Percentiles rank a stretch among this genome's conserved stretches.
These are phyloP conservation scores for Trichoderma endophyticum DNA, from an alignment of 2,329 filamentous ascomycete genomes.

Conservation along the genomic window DNA sequence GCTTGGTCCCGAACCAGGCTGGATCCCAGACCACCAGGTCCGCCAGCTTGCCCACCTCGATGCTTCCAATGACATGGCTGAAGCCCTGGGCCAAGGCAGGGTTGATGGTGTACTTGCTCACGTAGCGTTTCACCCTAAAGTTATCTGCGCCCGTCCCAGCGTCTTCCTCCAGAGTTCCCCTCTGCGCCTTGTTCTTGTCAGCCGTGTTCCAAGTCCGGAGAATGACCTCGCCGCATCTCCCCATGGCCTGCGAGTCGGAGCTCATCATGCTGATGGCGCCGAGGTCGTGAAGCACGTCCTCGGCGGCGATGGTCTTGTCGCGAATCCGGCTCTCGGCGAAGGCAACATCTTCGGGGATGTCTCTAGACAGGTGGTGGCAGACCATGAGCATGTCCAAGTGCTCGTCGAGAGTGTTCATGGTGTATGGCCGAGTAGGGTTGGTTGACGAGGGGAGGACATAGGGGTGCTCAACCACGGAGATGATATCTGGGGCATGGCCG, in stretches of 20 bases:
- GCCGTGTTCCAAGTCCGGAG: constrained; percentile 95
- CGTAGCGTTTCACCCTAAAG: constrained; percentile 85
- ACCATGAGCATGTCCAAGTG: constrained; percentile 99
- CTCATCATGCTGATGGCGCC: constrained; percentile 98
- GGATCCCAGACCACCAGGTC: constrained; percentile 88
- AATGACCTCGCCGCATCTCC: constrained; percentile 89
- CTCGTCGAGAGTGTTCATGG: constrained; percentile 88
- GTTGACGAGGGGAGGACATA: constrained; percentile 90
- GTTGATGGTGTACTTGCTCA: constrained; percentile 96
- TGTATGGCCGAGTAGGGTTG: constrained; percentile 89
- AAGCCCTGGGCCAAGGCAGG: constrained; percentile 90
- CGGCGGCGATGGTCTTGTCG: constrained; percentile 92
- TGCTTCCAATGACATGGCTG: constrained; percentile 76
- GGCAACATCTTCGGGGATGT: constrained; percentile 93
- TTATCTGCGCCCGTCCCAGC: constrained; percentile 79
- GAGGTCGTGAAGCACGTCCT: constrained; percentile 92
- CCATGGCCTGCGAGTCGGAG: constrained; percentile 94
- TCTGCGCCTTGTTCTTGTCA: constrained; percentile 91
- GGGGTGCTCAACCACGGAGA: constrained; percentile 81
- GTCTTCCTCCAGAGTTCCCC: constrained; percentile 74
- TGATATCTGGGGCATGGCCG: constrained; percentile 94
- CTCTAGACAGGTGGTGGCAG: constrained; percentile 87
- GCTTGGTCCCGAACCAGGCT: constrained; percentile 83
- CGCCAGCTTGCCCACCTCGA: constrained; percentile 86
- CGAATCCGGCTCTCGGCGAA: constrained; percentile 94